Base-by-base conservation (phyloP, 2,329 filamentous ascomycete genomes). In the Alternaria viburni region DNA sequence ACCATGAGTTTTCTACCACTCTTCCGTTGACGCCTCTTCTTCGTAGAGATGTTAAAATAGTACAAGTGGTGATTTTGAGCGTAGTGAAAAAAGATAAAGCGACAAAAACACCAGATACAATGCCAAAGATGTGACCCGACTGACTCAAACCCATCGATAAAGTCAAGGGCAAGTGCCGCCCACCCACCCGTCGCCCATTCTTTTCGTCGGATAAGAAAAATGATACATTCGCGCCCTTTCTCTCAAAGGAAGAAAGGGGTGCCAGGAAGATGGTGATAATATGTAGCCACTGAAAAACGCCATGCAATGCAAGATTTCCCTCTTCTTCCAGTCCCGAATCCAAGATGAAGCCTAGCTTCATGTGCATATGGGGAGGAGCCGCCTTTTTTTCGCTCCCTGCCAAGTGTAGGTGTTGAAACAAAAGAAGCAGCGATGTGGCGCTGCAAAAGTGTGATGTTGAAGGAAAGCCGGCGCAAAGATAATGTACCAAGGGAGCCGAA, bases 361-460 rank as follows among this genome's bases (percentile, higher is more conserved):
- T 41, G 36, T 41, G 28, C 25, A 21, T 32, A 17, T 54, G 32
- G 36, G 15, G 41, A 25, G 15, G n/a, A 36, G 10, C 32, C 51
- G 13, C 13, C 8, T 12, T 36, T 36, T 19, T 54, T 44, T 43
- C 36, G 36, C 36, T 19, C n/a, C 36, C 32, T 23, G 52, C 52
- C 32, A 54, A 41, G 28, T 52, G 28, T 52, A 36, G 28, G 49
- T 54, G 52, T 54, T 54, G 52, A 44, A 54, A 54, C 32, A 44
- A 36, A 30, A 17, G 17, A 52, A 52, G 49, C 49, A 54, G 17
- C 30, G 21, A 26, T 13, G 19, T 46, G 26, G 21, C 44, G 30
- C 30, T 50, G 28, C 45, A 46, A 56, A 23, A 50, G n/a, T 57
- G 23, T 36, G 15, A 41, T 57, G 30, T 57, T 49, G 44, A 54